Conservation (phyloP, 1,284 basidiomycete species). For the Ceratobasidium sp. region DNA sequence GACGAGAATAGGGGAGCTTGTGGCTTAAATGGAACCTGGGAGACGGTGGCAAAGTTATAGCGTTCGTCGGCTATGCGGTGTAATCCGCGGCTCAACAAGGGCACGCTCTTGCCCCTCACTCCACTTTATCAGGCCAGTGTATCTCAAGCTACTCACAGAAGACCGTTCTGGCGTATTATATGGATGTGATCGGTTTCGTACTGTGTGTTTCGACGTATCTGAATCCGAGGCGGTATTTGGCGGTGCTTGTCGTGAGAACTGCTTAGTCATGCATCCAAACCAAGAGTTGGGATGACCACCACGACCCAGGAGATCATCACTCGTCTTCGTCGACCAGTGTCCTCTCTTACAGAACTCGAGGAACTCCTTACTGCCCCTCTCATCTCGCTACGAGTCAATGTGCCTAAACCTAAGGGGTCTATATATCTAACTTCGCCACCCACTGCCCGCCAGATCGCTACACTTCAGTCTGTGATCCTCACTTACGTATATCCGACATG, state of each 20-base stretch:
- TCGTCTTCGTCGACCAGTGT: conserved; percentile 27
- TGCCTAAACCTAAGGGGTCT: neutral
- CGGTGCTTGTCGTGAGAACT: neutral
- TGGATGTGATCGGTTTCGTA: no score
- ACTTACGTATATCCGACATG: conserved; percentile 31
- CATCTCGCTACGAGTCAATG: neutral
- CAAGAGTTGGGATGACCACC: conserved; percentile 20
- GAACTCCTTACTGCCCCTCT: conserved; percentile 23
- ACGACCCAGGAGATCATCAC: conserved; percentile 35
- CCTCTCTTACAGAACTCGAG: conserved; percentile 35
- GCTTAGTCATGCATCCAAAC: neutral
- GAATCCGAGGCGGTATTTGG: neutral
- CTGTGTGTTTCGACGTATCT: no score
- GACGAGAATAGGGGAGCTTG: no score
- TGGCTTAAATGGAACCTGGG: no score
- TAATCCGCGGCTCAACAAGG: no score
- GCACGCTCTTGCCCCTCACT: no score
- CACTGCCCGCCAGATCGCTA: conserved; percentile 8
- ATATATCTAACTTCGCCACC: neutral
- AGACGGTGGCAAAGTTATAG: no score
- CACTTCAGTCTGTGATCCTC: conserved; percentile 29
- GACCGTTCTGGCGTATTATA: no score
- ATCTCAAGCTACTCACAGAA: no score
- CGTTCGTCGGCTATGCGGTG: no score
- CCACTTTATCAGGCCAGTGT: no score